These are phyloP conservation scores for Nemania sp. DNA, from an alignment of 2,329 filamentous ascomycete species.

Conservation along the genomic window DNA sequence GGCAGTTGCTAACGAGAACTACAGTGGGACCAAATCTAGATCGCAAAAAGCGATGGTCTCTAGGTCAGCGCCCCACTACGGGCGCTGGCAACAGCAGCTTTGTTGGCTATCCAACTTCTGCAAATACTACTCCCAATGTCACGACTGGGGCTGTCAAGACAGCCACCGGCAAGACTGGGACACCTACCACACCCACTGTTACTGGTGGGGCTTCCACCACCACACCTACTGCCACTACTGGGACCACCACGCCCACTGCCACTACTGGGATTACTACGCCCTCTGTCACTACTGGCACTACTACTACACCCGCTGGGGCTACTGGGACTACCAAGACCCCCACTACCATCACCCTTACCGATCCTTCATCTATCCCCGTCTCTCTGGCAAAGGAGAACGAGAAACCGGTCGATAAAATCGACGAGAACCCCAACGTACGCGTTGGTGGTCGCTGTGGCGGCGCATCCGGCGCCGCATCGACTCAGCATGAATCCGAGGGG, in stretches of 20 bases:
- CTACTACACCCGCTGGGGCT: no score
- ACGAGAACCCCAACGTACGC: background rate
- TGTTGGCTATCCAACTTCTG: background rate
- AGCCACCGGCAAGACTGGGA: no score
- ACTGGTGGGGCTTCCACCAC: no score
- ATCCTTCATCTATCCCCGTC: conserved; percentile 1
- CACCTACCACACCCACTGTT: no score
- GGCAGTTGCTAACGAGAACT: background rate
- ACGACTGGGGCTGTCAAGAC: background rate
- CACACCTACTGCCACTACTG: no score
- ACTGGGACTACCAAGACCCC: no score
- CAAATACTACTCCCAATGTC: background rate
- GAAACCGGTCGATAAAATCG: no score
- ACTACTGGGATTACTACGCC: no score
- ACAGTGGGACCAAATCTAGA: conserved; percentile 63
- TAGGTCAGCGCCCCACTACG: conserved; percentile 63
- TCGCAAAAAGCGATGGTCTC: conserved; percentile 67
- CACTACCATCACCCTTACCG: background rate
- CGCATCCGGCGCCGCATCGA: background rate
- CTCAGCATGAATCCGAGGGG: background rate
- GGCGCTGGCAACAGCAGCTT: conserved; percentile 38
- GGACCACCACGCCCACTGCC: no score
- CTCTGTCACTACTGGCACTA: no score
- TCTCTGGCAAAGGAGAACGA: background rate
- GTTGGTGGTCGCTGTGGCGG: conserved; percentile 28